Evolutionary conservation across 2,329 filamentous ascomycete genomes (phyloP).

Genomic region (Curvularia sp.): DNA sequence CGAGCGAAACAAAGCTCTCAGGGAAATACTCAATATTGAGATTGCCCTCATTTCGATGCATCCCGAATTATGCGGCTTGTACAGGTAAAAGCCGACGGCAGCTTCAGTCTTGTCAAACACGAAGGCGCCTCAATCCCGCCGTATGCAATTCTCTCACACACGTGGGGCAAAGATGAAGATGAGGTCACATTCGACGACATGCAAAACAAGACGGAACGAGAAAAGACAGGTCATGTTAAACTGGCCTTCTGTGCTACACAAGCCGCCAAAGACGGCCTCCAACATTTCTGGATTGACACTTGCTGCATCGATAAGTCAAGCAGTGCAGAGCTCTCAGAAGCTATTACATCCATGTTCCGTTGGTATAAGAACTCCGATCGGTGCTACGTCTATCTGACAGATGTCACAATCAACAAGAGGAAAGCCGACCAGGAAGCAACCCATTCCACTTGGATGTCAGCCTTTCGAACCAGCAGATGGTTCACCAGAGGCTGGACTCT

Average conservation of each 20-base stretch:
- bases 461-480: neutral
- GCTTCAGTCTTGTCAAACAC: too few relatives aligned
- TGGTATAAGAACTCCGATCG: conserved; percentile 17
- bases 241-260: neutral
- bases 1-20: too few relatives aligned
- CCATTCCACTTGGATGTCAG: neutral
- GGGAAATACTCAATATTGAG: too few relatives aligned
- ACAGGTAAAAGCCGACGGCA: too few relatives aligned
- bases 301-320: conserved; percentile 29
- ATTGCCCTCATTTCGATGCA: too few relatives aligned
- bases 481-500: conserved; percentile 2
- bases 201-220: neutral
- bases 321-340: conserved; percentile 18
- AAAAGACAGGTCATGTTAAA: neutral
- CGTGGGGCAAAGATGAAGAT: conserved; percentile 15
- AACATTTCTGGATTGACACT: conserved; percentile 14
- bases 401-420: conserved; percentile 1
- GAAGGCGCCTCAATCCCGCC: neutral
- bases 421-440: neutral
- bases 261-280: neutral
- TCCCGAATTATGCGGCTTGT: too few relatives aligned
- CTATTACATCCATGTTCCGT: conserved; percentile 27
- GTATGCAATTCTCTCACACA: conserved; percentile 27
- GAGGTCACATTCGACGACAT: conserved; percentile 24
- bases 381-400: conserved; percentile 16